Percentiles rank a stretch among this genome's conserved stretches.
phyloP scores from a whole-genome alignment of 2,329 filamentous ascomycete species.

The Calonectria crousiana region DNA sequence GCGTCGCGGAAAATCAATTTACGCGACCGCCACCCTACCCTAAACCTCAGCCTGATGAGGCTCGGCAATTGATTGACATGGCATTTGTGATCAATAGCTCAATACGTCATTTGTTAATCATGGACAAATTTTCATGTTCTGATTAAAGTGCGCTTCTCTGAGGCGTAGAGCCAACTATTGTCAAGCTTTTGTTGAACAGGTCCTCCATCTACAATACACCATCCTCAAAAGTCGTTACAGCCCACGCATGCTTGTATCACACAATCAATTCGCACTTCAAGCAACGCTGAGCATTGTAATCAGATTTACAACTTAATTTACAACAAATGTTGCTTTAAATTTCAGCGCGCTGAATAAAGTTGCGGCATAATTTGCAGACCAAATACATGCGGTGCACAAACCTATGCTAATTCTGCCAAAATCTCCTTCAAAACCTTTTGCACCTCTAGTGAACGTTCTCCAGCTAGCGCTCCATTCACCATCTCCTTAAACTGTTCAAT shows the following conservation, averaged over 20 bases:
- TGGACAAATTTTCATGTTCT: background rate
- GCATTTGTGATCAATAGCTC: background rate
- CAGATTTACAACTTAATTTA: background rate
- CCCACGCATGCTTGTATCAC: background rate
- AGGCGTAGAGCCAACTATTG: background rate
- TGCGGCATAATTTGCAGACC: background rate
- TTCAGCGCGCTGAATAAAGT: background rate
- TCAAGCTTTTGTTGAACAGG: background rate
- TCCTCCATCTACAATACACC: background rate
- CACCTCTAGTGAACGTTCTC: conserved; percentile 60
- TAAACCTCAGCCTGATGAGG: background rate
- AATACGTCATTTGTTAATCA: background rate
- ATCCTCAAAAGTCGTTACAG: background rate
- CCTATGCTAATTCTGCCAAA: conserved; percentile 46
- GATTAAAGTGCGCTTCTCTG: background rate
- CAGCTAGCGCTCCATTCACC: conserved; percentile 50
- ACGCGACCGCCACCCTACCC: conserved; percentile 28
- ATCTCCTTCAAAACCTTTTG: conserved; percentile 57
- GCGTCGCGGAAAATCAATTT: conserved; percentile 39
- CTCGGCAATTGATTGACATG: background rate
- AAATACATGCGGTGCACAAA: background rate
- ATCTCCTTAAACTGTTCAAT: conserved; percentile 48
- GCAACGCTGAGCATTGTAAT: background rate
- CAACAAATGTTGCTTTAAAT: background rate
- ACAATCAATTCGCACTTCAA: background rate